Evolutionary conservation across 768 basidiomycete genomes (phyloP).

Genomic region (Leucocoprinus leucothites): DNA sequence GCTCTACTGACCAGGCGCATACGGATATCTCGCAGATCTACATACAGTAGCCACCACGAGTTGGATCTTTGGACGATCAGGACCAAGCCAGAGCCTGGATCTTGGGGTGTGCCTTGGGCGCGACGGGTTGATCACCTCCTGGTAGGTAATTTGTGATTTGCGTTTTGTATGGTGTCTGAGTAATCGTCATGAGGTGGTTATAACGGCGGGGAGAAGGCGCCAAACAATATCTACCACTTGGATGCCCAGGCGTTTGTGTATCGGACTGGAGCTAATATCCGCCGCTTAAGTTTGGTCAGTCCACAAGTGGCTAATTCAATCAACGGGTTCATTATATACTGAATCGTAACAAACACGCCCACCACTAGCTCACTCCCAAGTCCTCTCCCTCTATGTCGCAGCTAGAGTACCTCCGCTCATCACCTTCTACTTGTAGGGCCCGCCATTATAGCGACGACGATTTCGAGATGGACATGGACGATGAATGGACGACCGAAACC

Average conservation of each 20-base stretch:
- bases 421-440: background rate
- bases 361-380: background rate
- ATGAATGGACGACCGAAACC: constrained; percentile 1
- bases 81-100: background rate
- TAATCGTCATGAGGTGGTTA: too few relatives aligned
- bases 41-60: too few relatives aligned
- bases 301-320: constrained; percentile 10
- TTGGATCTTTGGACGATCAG: background rate
- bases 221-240: too few relatives aligned
- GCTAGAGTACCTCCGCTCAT: background rate
- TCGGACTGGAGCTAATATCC: constrained; percentile 10
- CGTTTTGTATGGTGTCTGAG: background rate
- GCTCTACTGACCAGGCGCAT: too few relatives aligned
- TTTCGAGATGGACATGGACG: constrained; percentile 1
- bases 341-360: constrained; percentile 2
- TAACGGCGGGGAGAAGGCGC: too few relatives aligned
- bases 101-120: too few relatives aligned
- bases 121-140: too few relatives aligned
- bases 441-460: constrained; percentile 6
- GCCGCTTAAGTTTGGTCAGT: constrained; percentile 8
- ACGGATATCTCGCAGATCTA: too few relatives aligned
- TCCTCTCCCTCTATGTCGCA: constrained; percentile 2
- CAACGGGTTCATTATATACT: background rate
- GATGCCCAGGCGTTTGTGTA: background rate
- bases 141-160: background rate